Evolutionary conservation across 2,329 filamentous ascomycete genomes (phyloP).

Genomic region (Alternaria ventricosa): DNA sequence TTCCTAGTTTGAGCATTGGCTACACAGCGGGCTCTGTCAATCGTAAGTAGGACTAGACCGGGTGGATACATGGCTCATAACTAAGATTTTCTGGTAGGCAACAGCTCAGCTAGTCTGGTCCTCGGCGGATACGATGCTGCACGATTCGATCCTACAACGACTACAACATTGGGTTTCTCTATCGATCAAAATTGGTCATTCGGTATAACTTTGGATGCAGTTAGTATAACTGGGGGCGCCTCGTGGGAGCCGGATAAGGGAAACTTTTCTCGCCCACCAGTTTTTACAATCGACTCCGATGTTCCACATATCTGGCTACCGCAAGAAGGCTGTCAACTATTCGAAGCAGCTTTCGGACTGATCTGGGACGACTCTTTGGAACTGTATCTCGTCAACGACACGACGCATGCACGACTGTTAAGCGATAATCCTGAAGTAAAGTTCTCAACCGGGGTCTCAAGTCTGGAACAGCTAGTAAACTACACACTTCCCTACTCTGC

Average conservation of each 20-base stretch:
- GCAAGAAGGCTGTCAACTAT: constrained; percentile 38
- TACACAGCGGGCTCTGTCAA: constrained; percentile 31
- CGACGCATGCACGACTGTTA: constrained; percentile 31
- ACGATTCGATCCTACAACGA: constrained; percentile 29
- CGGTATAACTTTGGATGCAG: no score
- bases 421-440: background rate
- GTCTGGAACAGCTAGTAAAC: background rate
- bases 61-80: constrained; percentile 6
- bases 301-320: constrained; percentile 50
- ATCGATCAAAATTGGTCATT: no score
- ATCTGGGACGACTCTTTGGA: constrained; percentile 42
- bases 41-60: constrained; percentile 12
- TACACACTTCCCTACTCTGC: constrained; percentile 50
- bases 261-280: no score
- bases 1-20: constrained; percentile 24
- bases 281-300: constrained; percentile 43
- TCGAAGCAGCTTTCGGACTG: constrained; percentile 47
- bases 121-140: constrained; percentile 49
- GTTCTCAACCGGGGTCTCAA: no score
- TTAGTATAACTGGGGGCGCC: no score
- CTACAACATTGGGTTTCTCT: no score
- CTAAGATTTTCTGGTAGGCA: constrained; percentile 5
- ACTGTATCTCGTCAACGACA: constrained; percentile 45
- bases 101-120: constrained; percentile 37
- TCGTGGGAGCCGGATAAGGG: no score